Base-by-base conservation (phyloP, 192 early-diverging fungal species). In the Coemansia sp. region DNA sequence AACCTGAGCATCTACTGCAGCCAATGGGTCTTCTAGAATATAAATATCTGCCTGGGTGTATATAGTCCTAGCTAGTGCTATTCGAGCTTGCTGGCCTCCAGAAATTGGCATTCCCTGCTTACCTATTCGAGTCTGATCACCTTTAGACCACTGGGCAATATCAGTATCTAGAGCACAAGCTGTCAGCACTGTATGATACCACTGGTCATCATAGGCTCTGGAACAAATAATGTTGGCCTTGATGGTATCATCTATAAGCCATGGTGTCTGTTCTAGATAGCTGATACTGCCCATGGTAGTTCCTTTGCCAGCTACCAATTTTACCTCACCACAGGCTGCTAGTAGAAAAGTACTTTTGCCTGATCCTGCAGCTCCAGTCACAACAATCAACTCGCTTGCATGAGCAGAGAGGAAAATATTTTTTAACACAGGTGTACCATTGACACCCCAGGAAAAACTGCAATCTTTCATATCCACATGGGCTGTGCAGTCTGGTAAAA, bases 261-360 rank as follows among this genome's bases (percentile, higher is more conserved):
- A 97, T 0, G 92, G 83, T 11, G 77, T 80, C 57, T 94, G 94
- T 21, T 89, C 79, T 14, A 81, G 78, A 60, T 92, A 94, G 11
- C 85, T 84, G 14, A 95, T 71, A 6, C 63, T 74, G 3, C 89
- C 88, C 10, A 75, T 71, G 8, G 88, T 74, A 1, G 63, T 51
- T 1, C 90, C 81, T 8, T 49, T 11, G 3, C 69, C 69, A 21
- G 19, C 4, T 0, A 58, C 52, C 41, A 79, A 75, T 48, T 78
- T 80, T 70, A 90, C 87, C 52, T 93, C 90, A 9, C 92, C 89
- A 23, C 92, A 79, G 44, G 94, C 66, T 4, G 89, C 84, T 30
- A 83, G 80, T 0, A 96, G 64, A 6, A 96, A 64, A 1, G 89
- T 85, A 0, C 85, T 88, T 55, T 96, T 96, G 36, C 92, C 92